Base-by-base conservation (phyloP, 2,329 filamentous ascomycete genomes). In the Verticillium alfalfae region DNA sequence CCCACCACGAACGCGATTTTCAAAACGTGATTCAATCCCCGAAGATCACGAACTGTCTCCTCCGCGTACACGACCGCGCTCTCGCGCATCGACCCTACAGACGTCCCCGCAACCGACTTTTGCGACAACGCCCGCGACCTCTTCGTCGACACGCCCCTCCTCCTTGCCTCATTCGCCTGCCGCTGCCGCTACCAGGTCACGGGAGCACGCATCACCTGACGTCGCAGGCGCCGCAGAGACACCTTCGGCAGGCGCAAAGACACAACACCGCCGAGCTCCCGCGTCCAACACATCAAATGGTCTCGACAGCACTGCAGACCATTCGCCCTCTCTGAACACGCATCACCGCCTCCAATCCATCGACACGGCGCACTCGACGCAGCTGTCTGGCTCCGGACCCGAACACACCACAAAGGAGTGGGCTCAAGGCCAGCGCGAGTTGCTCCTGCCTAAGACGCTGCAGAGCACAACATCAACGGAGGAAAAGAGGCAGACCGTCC, bases 391-490 rank as follows among this genome's bases (percentile, higher is more conserved):
- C 61, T 34, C 41, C 34, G 73, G 73, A 62, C 69, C 41, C 45
- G 73, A 73, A 62, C 69, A 67, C 65, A 67, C 70, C 36, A 71
- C 71, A 58, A 73, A 72, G 63, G 73, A 76, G 56, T 72, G 69
- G 68, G 68, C 71, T 61, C 75, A 75, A 39, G 79, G 77, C 61
- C 81, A 81, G 69, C 78, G 79, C 59, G 80, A 83, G 67, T 71
- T 82, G 61, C 69, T 81, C 58, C 70, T 79, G 60, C 78, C 79
- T 65, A 83, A 80, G 67, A 70, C 78, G 18, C 66, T 79, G 54
- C 60, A 62, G 36, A 70, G 72, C 52, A 68, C 67, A 62, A 77
- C 73, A 55, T 70, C 75, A 61, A 70, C 80, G 61, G 79, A 85
- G 79, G 84, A 84, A 62, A 80, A 74, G 70, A 78, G 77, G 64